Evolutionary conservation across 164 flowering plant genomes (phyloP), one percentile per base, ranked within the genome.

Genomic region (Vitis labrusca): DNA sequence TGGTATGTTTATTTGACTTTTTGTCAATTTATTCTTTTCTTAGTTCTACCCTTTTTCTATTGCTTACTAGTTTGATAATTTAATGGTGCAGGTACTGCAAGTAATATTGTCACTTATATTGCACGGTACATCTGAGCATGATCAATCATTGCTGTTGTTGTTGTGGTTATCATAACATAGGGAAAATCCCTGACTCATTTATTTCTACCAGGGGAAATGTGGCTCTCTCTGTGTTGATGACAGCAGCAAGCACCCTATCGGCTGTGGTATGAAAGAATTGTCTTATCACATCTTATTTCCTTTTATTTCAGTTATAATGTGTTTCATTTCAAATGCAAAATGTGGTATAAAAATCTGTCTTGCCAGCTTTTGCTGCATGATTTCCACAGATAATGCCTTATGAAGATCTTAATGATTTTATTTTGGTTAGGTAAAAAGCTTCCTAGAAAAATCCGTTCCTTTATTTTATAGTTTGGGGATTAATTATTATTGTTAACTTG

Each of bases 141-240:
- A 19, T 19, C 23, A 19, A 19, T 19, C 23, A 19, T 19, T 19
- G 23, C 23, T 19, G 23, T 19, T 19, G 23, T 19, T 19, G 23
- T 19, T 19, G 23, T 19, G 23, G 23, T 19, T 19, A 19, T 19
- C 23, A 19, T 19, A 1, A 19, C 23, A 19, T 19, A 19, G 23
- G 23, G 23, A 19, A 19, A 19, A 19, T 19, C 23, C 23, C 23
- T 19, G 23, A 19, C 23, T 19, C 23, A 19, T 63, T 50, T 57
- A 55, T 69, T 51, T 77, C 44, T 78, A 67, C 37, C 91, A 92
- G 98, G 10, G 97, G 95, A 76, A 94, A 92, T 83, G 98, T 94
- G 63, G 98, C 97, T 52, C 97, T 92, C 58, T 94, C 98, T 15
- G 97, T 94, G 50, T 67, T 92, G 75, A 91, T 94, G 98, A 92